phyloP scores from a whole-genome alignment of 2,329 filamentous ascomycete genomes.

The Botrytis paeoniae region DNA sequence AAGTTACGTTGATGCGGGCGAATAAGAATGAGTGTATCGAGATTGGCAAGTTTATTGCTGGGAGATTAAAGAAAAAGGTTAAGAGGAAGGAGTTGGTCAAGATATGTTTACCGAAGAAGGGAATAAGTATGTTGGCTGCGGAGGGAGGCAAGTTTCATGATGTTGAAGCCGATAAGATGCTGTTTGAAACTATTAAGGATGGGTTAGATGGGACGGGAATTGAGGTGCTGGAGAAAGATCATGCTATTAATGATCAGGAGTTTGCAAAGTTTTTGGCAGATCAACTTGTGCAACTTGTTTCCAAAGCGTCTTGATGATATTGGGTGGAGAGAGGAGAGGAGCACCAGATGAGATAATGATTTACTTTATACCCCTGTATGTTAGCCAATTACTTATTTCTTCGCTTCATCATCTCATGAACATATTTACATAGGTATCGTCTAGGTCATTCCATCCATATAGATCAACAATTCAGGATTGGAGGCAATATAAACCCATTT shows the following conservation, averaged over 20 bases:
- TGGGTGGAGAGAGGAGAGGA: background rate
- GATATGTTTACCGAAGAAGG: constrained; percentile 58
- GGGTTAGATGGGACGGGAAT: constrained; percentile 51
- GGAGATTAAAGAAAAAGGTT: constrained; percentile 47
- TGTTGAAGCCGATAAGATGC: constrained; percentile 43
- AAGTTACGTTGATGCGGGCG: constrained; percentile 65
- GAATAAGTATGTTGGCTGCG: constrained; percentile 59
- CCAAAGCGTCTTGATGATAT: background rate
- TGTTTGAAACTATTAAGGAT: constrained; percentile 52
- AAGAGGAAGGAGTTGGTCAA: constrained; percentile 45
- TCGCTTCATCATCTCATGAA: background rate
- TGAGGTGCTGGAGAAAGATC: constrained; percentile 47
- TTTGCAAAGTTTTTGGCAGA: constrained; percentile 51
- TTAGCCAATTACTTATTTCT: background rate
- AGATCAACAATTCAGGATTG: background rate
- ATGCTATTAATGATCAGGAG: constrained; percentile 52
- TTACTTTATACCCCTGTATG: background rate
- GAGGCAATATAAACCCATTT: background rate
- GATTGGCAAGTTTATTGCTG: constrained; percentile 55
- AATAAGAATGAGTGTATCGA: constrained; percentile 52
- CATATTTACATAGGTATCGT: background rate
- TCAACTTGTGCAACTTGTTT: constrained; percentile 8
- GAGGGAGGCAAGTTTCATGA: constrained; percentile 53
- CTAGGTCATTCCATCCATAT: too few relatives aligned
- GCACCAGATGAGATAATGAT: background rate